These are phyloP conservation scores for Ballota nigra DNA, from an alignment of 257 asterid species.

Conservation along the genomic window DNA sequence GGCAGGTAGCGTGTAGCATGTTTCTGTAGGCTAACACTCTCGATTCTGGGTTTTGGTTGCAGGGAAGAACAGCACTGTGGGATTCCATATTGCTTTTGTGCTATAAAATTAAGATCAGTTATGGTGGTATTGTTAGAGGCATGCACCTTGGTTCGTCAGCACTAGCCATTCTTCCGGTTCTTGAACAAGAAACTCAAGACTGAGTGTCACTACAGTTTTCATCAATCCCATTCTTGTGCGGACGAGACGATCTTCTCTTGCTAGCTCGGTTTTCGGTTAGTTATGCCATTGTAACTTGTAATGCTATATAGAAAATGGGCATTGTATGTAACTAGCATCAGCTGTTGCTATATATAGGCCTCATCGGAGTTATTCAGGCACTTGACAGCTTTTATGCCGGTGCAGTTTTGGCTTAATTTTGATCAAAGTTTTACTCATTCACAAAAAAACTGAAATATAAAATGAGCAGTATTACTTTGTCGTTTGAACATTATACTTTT, in stretches of 20 bases:
- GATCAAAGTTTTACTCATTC: too few relatives aligned
- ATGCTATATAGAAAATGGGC: background rate
- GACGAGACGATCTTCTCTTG: background rate
- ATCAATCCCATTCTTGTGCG: background rate
- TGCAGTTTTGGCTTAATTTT: too few relatives aligned
- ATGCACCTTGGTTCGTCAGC: conserved; percentile 94
- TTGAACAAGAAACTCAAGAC: conserved; percentile 58
- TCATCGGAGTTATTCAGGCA: too few relatives aligned
- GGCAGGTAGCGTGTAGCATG: background rate
- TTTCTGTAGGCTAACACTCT: background rate
- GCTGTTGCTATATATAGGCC: too few relatives aligned
- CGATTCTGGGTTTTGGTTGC: conserved; percentile 23
- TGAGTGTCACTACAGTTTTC: conserved; percentile 10
- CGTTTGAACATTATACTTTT: too few relatives aligned
- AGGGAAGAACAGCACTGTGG: conserved; percentile 98
- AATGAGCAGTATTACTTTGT: too few relatives aligned
- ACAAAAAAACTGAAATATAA: too few relatives aligned
- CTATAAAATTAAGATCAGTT: conserved; percentile 62
- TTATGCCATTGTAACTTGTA: background rate
- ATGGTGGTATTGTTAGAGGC: conserved; percentile 84
- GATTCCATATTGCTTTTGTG: conserved; percentile 79
- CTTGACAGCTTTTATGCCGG: too few relatives aligned
- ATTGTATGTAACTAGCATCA: background rate
- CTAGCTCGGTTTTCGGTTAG: too few relatives aligned
- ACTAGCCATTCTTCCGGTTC: conserved; percentile 66